Evolutionary conservation across 2,329 filamentous ascomycete species (phyloP), one percentile per base, ranked within the genome.

Genomic region (Sporothrix brunneoviolacea): DNA sequence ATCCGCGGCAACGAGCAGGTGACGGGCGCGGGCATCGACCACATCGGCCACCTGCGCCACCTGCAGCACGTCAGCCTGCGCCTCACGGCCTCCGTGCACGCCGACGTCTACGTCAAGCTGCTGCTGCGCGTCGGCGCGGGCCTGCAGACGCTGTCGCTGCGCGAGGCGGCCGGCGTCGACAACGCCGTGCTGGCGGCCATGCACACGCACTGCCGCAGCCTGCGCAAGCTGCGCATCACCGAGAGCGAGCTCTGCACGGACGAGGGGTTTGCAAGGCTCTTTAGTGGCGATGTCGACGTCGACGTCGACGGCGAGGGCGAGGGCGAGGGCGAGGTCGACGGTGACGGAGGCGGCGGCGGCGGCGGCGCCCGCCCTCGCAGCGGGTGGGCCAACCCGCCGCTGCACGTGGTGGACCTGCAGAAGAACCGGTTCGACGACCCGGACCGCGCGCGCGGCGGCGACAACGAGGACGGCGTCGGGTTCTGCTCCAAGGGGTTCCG

Each of bases 201-300:
- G 51, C 86, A 89, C 63, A 68, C 77, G 6, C 73, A 82, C 35
- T 95, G 90, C 66, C 74, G 68, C 7, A 68, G 72, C 2, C 74
- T 97, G 15, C 67, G 64, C 48, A 96, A 96, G 63, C 76, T 97
- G 16, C 86, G 91, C 45, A 80, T 97, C 59, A 86, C 83, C 0
- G 83, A 88, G 57, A 94, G 88, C 64, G 78, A 85, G 59, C 67
- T 72, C 10, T 84, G 86, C 68, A 90, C 86, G 0, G 91, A 97
- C 63, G 73, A 74, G 4, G 88, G 79, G 3, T 91, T 90, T 56
- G 76, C 72, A 2, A 68, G 73, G 1, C 77, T 97, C 9, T 96
- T 96, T 67, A 73, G 54, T 95, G 91, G 91, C 60, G n/a, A n/a
- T n/a, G n/a, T n/a, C n/a, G n/a, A n/a, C n/a, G n/a, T n/a, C n/a